Evolutionary conservation across 306 rosid species (phyloP).

Genomic region (Vicia faba): DNA sequence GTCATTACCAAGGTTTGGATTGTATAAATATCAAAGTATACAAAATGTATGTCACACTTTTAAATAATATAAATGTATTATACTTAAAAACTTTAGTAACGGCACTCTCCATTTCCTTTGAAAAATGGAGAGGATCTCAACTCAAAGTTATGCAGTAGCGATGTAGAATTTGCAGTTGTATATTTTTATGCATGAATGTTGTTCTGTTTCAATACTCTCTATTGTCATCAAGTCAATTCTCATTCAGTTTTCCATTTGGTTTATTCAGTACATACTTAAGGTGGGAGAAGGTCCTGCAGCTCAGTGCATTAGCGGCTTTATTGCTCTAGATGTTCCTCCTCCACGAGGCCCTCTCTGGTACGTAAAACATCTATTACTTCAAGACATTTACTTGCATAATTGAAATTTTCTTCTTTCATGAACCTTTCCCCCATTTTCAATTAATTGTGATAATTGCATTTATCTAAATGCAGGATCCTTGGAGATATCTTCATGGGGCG

Average conservation of each 20-base stretch:
- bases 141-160: slow-evolving; percentile 2
- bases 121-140: no score
- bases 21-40: no score
- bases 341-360: slow-evolving; percentile 96
- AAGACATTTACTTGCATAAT: background rate
- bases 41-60: no score
- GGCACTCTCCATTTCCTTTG: no score
- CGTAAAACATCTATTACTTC: slow-evolving; percentile 2
- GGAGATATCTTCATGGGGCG: slow-evolving; percentile 93
- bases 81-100: no score
- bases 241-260: slow-evolving; percentile 34
- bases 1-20: no score
- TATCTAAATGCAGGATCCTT: slow-evolving; percentile 63
- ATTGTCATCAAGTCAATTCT: slow-evolving; percentile 12
- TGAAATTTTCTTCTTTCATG: background rate
- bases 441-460: background rate
- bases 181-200: slow-evolving; percentile 1
- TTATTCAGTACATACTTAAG: slow-evolving; percentile 77
- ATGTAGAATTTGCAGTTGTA: background rate
- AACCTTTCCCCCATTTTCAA: background rate
- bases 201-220: background rate
- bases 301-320: slow-evolving; percentile 96
- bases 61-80: no score
- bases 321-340: slow-evolving; percentile 73
- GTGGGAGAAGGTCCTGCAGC: slow-evolving; percentile 73